phyloP scores from a whole-genome alignment of 2,329 filamentous ascomycete genomes.

The Nannizziopsis arthrosporioides region DNA sequence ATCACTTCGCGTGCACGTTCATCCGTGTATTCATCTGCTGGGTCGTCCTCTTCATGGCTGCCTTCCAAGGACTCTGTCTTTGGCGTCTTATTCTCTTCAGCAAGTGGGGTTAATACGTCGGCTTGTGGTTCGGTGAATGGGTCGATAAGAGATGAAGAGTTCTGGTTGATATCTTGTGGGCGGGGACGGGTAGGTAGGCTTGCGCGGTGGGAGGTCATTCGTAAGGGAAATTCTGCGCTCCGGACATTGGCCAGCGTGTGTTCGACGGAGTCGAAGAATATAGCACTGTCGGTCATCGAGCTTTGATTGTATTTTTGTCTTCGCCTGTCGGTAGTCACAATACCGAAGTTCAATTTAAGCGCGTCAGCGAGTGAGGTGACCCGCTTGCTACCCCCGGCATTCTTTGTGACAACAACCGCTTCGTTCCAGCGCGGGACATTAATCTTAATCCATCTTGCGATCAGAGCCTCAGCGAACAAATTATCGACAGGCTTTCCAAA shows the following conservation, averaged over 20 bases:
- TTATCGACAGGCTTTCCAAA: slow-evolving; percentile 98
- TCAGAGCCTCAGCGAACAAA: slow-evolving; percentile 85
- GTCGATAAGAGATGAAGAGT: not conserved
- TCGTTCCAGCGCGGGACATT: slow-evolving; percentile 79
- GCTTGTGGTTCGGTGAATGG: slow-evolving; percentile 4
- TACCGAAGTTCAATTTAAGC: slow-evolving; percentile 92
- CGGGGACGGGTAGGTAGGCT: slow-evolving; percentile 4
- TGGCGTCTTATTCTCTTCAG: slow-evolving; percentile 4
- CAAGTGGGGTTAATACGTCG: not conserved
- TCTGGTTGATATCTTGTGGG: slow-evolving; percentile 2
- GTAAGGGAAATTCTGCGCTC: slow-evolving; percentile 9
- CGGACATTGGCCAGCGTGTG: slow-evolving; percentile 23
- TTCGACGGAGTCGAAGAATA: slow-evolving; percentile 55
- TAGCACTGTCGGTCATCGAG: slow-evolving; percentile 67
- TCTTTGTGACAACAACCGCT: slow-evolving; percentile 95
- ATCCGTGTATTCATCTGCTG: slow-evolving; percentile 54
- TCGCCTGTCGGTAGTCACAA: slow-evolving; percentile 57
- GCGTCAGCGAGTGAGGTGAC: slow-evolving; percentile 93
- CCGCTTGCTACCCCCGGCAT: slow-evolving; percentile 90
- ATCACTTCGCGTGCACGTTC: slow-evolving; percentile 79
- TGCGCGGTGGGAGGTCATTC: slow-evolving; percentile 1
- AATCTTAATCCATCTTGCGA: slow-evolving; percentile 86
- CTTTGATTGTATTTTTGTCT: slow-evolving; percentile 34
- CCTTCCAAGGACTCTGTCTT: not conserved
- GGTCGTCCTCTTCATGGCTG: slow-evolving; percentile 2